These are phyloP conservation scores for Monosporascus ibericus DNA, from an alignment of 2,329 filamentous ascomycete species.

Conservation along the genomic window DNA sequence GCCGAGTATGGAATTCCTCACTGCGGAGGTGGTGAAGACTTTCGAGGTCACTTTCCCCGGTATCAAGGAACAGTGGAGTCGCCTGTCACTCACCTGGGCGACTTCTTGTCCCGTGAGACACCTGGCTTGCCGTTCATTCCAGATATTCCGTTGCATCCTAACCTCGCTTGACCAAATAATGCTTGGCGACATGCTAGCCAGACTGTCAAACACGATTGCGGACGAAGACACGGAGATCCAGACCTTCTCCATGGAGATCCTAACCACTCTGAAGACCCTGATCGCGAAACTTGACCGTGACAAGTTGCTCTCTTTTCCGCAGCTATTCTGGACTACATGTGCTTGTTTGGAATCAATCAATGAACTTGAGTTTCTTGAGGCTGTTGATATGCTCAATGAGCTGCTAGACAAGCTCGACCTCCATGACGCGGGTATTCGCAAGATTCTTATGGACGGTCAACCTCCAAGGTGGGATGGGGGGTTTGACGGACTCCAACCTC, in stretches of 20 bases:
- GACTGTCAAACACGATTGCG: constrained; percentile 93
- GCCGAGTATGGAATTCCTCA: constrained; percentile 78
- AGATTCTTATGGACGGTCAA: constrained; percentile 68
- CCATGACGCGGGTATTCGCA: constrained; percentile 59
- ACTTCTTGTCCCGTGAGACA: constrained; percentile 94
- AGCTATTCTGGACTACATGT: constrained; percentile 96
- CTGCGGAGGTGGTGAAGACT: constrained; percentile 73
- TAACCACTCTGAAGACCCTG: constrained; percentile 88
- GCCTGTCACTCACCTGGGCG: constrained; percentile 87
- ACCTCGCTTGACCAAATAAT: constrained; percentile 87
- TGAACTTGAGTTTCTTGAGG: constrained; percentile 89
- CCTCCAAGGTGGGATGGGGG: constrained; percentile 82
- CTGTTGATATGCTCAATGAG: constrained; percentile 83
- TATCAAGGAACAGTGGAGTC: constrained; percentile 87
- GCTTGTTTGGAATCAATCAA: constrained; percentile 96
- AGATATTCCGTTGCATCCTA: constrained; percentile 90
- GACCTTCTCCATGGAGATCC: constrained; percentile 94
- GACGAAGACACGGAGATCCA: constrained; percentile 93
- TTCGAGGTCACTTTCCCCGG: constrained; percentile 80
- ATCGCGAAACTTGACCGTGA: constrained; percentile 77
- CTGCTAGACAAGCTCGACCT: constrained; percentile 82
- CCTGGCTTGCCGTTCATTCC: constrained; percentile 92
- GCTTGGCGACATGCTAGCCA: constrained; percentile 93
- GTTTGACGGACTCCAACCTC: constrained; percentile 79
- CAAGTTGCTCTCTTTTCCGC: constrained; percentile 82